phyloP scores from a whole-genome alignment of 257 asterid genomes.

The Nicotiana undulata region DNA sequence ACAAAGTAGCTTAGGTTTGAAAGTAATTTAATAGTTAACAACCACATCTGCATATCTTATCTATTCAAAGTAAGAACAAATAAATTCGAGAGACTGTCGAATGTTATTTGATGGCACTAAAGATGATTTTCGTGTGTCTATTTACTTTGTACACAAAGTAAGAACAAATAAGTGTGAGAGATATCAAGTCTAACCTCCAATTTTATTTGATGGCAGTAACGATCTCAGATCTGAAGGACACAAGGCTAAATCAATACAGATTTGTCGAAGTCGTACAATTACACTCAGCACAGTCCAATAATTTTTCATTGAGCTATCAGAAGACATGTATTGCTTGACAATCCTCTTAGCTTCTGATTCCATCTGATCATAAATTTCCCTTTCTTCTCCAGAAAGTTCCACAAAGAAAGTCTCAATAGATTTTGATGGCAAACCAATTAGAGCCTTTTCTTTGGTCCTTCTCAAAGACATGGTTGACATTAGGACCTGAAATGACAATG shows the following conservation, averaged over 20 bases:
- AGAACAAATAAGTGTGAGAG: slow-evolving; percentile 5
- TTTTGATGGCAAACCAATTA: slow-evolving; percentile 63
- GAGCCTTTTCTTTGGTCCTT: slow-evolving; percentile 63
- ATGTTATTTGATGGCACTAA: no score
- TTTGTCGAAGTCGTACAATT: slow-evolving; percentile 73
- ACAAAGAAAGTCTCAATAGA: slow-evolving; percentile 48
- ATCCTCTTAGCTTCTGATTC: slow-evolving; percentile 58
- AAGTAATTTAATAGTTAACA: no score
- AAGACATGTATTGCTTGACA: slow-evolving; percentile 35
- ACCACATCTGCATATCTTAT: no score
- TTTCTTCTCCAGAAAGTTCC: slow-evolving; percentile 62
- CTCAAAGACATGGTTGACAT: slow-evolving; percentile 76
- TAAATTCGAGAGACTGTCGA: background rate
- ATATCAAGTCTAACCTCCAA: slow-evolving; percentile 51
- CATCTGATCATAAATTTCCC: slow-evolving; percentile 69
- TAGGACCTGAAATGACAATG: slow-evolving; percentile 43
- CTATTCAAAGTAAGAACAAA: no score
- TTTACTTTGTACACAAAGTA: background rate
- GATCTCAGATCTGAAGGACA: slow-evolving; percentile 42
- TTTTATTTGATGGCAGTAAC: slow-evolving; percentile 50
- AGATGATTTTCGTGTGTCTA: no score
- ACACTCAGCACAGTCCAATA: slow-evolving; percentile 63
- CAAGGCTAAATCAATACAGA: slow-evolving; percentile 45
- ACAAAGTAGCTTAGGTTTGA: no score
- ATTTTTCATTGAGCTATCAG: slow-evolving; percentile 27